phyloP scores from a whole-genome alignment of 139 green algal genomes.

The Diplosphaera chodatii region DNA sequence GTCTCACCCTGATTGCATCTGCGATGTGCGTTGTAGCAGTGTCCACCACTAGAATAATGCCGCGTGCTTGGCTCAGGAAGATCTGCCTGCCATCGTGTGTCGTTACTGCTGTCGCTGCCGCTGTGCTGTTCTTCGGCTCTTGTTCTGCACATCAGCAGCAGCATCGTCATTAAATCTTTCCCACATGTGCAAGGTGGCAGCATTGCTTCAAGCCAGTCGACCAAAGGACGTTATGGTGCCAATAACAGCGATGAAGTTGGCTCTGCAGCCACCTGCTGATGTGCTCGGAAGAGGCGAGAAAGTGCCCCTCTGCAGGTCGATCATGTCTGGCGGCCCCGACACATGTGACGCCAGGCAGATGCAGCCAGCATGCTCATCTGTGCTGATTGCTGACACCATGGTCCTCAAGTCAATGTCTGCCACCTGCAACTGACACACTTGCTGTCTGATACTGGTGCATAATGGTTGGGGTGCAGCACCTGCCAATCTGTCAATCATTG shows the following conservation, averaged over 20 bases:
- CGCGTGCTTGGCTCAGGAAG: slow-evolving; percentile 38
- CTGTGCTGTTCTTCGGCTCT: slow-evolving; percentile 5
- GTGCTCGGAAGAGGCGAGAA: slow-evolving; percentile 8
- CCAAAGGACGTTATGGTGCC: no score
- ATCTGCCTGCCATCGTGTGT: slow-evolving; percentile 34
- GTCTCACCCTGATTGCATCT: slow-evolving; percentile 47
- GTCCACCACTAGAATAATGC: slow-evolving; percentile 57
- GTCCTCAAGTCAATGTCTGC: not conserved
- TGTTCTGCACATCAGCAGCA: no score
- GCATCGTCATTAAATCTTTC: no score
- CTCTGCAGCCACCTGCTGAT: slow-evolving; percentile 12
- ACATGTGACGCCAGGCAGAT: slow-evolving; percentile 31
- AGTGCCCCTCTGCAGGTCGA: slow-evolving; percentile 28
- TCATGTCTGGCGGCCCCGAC: slow-evolving; percentile 35
- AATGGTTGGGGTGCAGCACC: no score
- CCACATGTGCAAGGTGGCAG: no score
- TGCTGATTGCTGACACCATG: slow-evolving; percentile 14
- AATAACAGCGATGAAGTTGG: no score
- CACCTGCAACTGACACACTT: slow-evolving; percentile 5
- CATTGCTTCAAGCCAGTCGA: no score
- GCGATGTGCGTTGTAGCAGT: slow-evolving; percentile 39
- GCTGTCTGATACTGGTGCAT: no score
- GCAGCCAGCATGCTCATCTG: slow-evolving; percentile 18
- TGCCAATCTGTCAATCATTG: not conserved
- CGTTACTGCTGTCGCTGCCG: slow-evolving; percentile 8